These are phyloP conservation scores for Huiozyma naganishii DNA, from an alignment of 805 yeast genomes.

Conservation along the genomic window DNA sequence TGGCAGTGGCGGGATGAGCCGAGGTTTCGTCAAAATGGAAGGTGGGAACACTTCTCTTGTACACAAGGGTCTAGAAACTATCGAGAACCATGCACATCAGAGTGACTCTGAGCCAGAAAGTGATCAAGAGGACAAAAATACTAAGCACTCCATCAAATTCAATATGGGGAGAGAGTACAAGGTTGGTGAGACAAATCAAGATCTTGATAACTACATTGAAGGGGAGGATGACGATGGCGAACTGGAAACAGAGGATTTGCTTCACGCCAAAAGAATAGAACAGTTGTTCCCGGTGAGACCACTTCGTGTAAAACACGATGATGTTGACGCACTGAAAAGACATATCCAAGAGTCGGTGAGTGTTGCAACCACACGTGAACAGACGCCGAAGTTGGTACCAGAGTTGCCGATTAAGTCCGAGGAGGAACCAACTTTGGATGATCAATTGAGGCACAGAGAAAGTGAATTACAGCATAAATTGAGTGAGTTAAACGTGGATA, in stretches of 20 bases:
- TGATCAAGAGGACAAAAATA: conserved; percentile 21
- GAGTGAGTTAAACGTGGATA: conserved; percentile 16
- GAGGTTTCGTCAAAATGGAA: conserved; percentile 4
- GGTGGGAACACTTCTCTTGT: conserved; percentile 11
- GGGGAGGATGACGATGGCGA: conserved; percentile 13
- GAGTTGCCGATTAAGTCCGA: conserved; percentile 13
- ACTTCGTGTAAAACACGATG: conserved; percentile 38
- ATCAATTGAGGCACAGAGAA: conserved; percentile 16
- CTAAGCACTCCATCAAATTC: conserved; percentile 28
- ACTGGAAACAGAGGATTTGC: conserved; percentile 16
- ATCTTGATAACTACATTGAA: conserved; percentile 12
- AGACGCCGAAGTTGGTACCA: conserved; percentile 15
- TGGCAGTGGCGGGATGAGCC: conserved; percentile 1
- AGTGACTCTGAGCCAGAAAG: conserved; percentile 32
- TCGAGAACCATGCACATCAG: conserved; percentile 19
- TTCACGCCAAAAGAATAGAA: conserved; percentile 19
- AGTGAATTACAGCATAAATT: conserved; percentile 21
- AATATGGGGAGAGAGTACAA: conserved; percentile 55
- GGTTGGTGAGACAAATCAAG: conserved; percentile 24
- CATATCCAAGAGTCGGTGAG: conserved; percentile 22
- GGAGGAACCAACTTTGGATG: conserved; percentile 9
- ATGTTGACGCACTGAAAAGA: conserved; percentile 27
- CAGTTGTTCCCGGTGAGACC: conserved; percentile 63
- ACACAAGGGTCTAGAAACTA: conserved; percentile 16
- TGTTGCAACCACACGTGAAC: conserved; percentile 17